Evolutionary conservation across 1,284 basidiomycete species (phyloP), one percentile per base, ranked within the genome.

Genomic region (Rhizopogon parksii): DNA sequence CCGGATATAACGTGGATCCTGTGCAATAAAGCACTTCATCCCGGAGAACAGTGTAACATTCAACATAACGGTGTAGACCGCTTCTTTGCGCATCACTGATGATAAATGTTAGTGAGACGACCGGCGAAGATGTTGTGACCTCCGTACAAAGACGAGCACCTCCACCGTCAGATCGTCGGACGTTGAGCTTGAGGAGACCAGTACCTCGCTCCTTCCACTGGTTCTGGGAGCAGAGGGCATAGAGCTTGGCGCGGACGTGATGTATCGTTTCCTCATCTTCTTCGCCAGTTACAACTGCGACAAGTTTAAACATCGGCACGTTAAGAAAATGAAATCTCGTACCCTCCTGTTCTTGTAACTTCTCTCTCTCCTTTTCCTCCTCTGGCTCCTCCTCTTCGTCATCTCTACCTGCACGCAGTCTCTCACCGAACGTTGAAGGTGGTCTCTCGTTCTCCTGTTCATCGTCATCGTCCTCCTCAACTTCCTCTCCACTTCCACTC

Each of bases 1-100:
- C 49, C 87, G 75, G 57, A 94, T 67, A 68, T 90, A 91, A 56
- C 87, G 76, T 24, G 85, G 84, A 60, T 90, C 88, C 70, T 92
- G 82, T 52, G 88, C 82, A 61, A 88, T 66, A 56, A 78, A 75
- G 67, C 85, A 88, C 47, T 78, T 78, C 89, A 95, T 93, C 17
- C 92, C 92, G 56, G 77, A 74, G 75, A 95, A 96, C 43, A 97
- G 74, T 34, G 84, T 79, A 36, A 89, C 83, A 61, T 97, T 97
- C 49, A 97, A 74, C 50, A 97, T 72, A 43, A 96, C 70, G 0
- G 89, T 78, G 61, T 89, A 82, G 8, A 95, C 91, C 1, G 92
- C 94, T 60, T 97, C 94, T 59, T 95, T 91, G 52, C 94, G 82
- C 93, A 97, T 96, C 36, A 97, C 94, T 94, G 48, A 17, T 43